Conservation (phyloP, 768 basidiomycete species). For the Chiua virens region DNA sequence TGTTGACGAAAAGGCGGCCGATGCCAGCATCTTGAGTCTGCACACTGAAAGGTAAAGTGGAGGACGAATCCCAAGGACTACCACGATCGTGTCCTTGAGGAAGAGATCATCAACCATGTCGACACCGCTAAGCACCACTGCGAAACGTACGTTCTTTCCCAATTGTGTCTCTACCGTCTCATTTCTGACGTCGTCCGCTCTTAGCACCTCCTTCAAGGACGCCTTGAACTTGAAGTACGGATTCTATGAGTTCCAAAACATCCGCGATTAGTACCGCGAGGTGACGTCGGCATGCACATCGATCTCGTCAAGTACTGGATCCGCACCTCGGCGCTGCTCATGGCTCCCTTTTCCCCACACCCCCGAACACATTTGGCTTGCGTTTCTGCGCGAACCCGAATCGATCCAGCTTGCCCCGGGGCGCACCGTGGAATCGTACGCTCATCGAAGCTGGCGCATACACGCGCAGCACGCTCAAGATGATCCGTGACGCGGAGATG, state of each 20-base stretch:
- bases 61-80: constrained; percentile 73
- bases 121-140: constrained; percentile 79
- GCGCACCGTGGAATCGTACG: constrained; percentile 56
- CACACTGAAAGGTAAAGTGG: constrained; percentile 86
- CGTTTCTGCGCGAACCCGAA: constrained; percentile 66
- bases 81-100: constrained; percentile 88
- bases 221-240: constrained; percentile 93
- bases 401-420: constrained; percentile 79
- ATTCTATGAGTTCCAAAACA: constrained; percentile 91
- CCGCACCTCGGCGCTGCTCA: constrained; percentile 72
- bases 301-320: constrained; percentile 89
- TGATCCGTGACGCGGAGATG: constrained; percentile 85
- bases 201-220: constrained; percentile 92
- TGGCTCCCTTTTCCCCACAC: constrained; percentile 92
- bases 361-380: constrained; percentile 85
- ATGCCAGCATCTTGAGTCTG: constrained; percentile 91
- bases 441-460: constrained; percentile 76
- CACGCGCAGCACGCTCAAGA: constrained; percentile 88
- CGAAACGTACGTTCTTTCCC: constrained; percentile 60
- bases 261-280: constrained; percentile 95
- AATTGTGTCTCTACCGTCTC: background rate
- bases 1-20: constrained; percentile 97
- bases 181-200: background rate
- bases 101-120: constrained; percentile 87
- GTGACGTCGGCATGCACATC: constrained; percentile 92